phyloP scores from a whole-genome alignment of 495 filamentous ascomycete species.

The Penicillium subrubescens region DNA sequence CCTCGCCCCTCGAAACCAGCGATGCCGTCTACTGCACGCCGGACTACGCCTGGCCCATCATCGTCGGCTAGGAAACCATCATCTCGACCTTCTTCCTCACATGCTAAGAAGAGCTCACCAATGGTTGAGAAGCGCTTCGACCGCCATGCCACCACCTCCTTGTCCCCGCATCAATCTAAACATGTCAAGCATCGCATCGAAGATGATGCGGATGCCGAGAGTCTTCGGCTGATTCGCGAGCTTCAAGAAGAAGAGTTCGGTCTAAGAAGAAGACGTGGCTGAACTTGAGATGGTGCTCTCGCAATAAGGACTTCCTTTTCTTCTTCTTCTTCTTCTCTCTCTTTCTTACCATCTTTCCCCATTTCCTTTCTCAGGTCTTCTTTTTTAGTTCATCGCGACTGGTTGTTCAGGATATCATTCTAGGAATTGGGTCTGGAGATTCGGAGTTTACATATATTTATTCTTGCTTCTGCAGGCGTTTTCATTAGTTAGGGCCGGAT shows the following conservation, averaged over 20 bases:
- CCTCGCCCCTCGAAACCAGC: conserved; percentile 32
- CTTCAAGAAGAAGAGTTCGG: conserved; percentile 62
- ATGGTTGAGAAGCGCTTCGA: conserved; percentile 39
- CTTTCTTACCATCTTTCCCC: conserved; percentile 1
- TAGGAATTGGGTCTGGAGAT: conserved; percentile 16
- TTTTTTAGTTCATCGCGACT: conserved; percentile 17
- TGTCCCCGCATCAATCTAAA: conserved; percentile 40
- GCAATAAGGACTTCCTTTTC: not conserved
- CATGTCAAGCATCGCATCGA: conserved; percentile 34
- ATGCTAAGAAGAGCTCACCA: conserved; percentile 49
- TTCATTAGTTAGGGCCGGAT: conserved; percentile 7
- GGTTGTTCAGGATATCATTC: conserved; percentile 24
- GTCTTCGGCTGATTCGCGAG: conserved; percentile 57
- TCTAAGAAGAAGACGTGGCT: conserved; percentile 51
- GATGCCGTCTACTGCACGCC: conserved; percentile 25
- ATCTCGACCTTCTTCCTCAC: conserved; percentile 47
- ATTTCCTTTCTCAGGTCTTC: conserved; percentile 6
- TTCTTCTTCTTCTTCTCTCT: conserved; percentile 3
- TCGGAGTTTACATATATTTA: conserved; percentile 18
- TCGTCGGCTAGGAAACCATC: conserved; percentile 39
- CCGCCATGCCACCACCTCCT: conserved; percentile 28
- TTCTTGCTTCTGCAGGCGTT: conserved; percentile 11
- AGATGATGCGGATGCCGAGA: conserved; percentile 52
- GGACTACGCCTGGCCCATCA: conserved; percentile 36
- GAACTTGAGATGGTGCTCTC: conserved; percentile 9